Evolutionary conservation across 768 basidiomycete species (phyloP), one percentile per base, ranked within the genome.

Genomic region (Boletus rubroflammeus): DNA sequence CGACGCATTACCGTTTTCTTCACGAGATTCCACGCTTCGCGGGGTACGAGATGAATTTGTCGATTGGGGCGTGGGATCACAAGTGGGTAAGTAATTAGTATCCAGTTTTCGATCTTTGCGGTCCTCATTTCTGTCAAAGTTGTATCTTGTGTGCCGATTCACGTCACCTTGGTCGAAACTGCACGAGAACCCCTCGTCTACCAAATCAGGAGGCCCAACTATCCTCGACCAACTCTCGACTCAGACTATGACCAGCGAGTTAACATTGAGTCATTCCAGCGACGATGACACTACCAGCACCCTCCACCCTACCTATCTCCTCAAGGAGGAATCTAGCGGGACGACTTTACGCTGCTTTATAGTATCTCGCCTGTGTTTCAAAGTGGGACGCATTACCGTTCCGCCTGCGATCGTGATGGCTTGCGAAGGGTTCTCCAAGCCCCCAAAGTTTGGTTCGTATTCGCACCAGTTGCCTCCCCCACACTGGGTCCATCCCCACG

Each of bases 1-100:
- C 61, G 1, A 53, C 59, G 3, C 51, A 60, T 13, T 64, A 57
- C 14, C 54, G 41, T 31, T 63, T 63, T 35, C 41, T 63, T 42
- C 55, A 17, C 13, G 62, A 64, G 38, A 61, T 63, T 23, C 55
- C 62, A 32, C 51, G 49, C 3, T 62, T 51, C 19, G 52, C 42
- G 26, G 44, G n/a, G 17, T 63, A 63, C 23, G 55, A 62, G 43
- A 47, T 62, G 35, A 11, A 39, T 9, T 19, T 39, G n/a, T 38
- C 36, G 17, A 38, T 38, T 38, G n/a, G 36, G 3, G 36, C 36
- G 36, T 38, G 36, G 36, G 36, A 38, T 38, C 36, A 38, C 17
- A 38, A 38, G 36, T 38, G 36, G 36, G 36, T n/a, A n/a, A 38
- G 36, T 38, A 38, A 14, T n/a, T 38, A 0, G n/a, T n/a, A 38